These are phyloP conservation scores for Coemansia asiatica DNA, from an alignment of 192 early-diverging fungal species.

Conservation along the genomic window DNA sequence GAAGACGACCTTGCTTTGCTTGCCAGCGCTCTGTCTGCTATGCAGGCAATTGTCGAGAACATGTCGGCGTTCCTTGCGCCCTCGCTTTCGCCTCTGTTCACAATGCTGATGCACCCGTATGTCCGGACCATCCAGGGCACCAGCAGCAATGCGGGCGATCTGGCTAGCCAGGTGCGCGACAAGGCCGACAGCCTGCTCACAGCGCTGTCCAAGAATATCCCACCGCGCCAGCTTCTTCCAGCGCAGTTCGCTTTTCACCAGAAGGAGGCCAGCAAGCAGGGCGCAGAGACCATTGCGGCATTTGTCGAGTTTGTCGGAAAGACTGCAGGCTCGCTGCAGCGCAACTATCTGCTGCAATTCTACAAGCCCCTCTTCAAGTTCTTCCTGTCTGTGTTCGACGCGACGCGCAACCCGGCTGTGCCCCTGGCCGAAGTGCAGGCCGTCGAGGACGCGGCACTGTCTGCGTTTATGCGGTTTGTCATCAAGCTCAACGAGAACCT, in stretches of 20 bases:
- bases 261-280: slow-evolving; percentile 59
- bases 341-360: slow-evolving; percentile 65
- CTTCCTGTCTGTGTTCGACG: slow-evolving; percentile 70
- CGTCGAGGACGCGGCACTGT: slow-evolving; percentile 70
- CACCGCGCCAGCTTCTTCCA: slow-evolving; percentile 45
- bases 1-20: slow-evolving; percentile 50
- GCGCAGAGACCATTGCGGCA: slow-evolving; percentile 56
- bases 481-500: slow-evolving; percentile 92
- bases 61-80: slow-evolving; percentile 55
- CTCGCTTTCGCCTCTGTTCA: slow-evolving; percentile 42
- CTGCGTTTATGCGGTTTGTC: slow-evolving; percentile 76
- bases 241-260: slow-evolving; percentile 50
- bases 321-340: slow-evolving; percentile 64
- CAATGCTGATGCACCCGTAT: slow-evolving; percentile 26
- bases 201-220: slow-evolving; percentile 36
- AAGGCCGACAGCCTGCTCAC: slow-evolving; percentile 26
- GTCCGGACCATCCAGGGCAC: slow-evolving; percentile 6
- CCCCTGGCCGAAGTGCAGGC: slow-evolving; percentile 45
- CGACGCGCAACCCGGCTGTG: slow-evolving; percentile 47
- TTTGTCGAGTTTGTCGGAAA: slow-evolving; percentile 70
- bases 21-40: slow-evolving; percentile 35
- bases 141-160: neutral
- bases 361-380: slow-evolving; percentile 84
- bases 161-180: slow-evolving; percentile 23
- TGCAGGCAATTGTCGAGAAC: slow-evolving; percentile 51